phyloP scores from a whole-genome alignment of 23 red algal genomes.

The Gracilaria caudata region DNA sequence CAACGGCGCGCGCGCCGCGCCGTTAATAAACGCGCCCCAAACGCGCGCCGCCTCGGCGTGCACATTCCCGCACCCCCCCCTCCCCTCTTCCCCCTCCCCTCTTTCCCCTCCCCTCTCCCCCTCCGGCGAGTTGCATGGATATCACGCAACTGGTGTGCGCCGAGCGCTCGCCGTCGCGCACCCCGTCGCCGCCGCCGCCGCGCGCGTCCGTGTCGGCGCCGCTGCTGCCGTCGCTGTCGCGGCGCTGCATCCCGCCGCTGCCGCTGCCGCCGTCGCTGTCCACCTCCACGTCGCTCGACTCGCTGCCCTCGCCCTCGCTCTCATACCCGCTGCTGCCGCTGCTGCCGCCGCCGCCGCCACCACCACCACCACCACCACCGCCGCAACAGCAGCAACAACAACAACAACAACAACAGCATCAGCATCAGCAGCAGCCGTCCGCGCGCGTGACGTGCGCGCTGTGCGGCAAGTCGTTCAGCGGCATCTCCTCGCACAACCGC shows the following conservation, averaged over 20 bases:
- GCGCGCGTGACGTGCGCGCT: conserved; percentile 42
- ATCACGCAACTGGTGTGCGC: conserved; percentile 26
- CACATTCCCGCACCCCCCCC: not conserved
- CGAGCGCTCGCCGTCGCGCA: not conserved
- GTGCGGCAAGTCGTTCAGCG: conserved; percentile 64
- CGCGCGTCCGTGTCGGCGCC: not conserved
- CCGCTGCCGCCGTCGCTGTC: not conserved
- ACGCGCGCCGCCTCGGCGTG: not conserved
- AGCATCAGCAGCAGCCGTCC: not conserved
- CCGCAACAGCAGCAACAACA: not conserved
- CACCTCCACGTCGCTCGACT: not conserved
- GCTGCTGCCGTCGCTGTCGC: not conserved
- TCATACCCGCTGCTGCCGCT: not conserved
- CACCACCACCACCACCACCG: not conserved
- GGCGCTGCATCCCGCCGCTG: not conserved
- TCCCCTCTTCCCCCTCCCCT: not conserved
- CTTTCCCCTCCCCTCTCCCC: not conserved
- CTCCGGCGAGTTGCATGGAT: conserved; percentile 25
- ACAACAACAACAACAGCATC: not conserved
- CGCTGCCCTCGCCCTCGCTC: not conserved
- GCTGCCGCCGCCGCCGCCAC: not conserved
- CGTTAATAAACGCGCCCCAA: not conserved
- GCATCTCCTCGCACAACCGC: conserved; percentile 64
- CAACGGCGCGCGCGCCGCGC: not conserved
- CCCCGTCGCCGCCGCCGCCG: not conserved